Base-by-base conservation (phyloP, 108 stramenopile genomes). In the Poteriospumella lacustris region DNA sequence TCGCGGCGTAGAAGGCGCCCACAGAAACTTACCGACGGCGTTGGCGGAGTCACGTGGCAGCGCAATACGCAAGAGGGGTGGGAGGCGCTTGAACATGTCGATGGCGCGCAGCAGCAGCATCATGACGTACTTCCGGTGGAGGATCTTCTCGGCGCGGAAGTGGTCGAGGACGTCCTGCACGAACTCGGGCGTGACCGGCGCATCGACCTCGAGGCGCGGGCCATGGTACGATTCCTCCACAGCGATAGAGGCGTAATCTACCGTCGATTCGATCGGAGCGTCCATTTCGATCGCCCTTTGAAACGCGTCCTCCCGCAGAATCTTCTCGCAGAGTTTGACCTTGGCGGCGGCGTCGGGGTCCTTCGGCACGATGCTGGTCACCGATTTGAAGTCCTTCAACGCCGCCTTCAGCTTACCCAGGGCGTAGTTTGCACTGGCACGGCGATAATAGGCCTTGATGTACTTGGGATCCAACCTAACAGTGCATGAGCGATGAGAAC, bases 391-490 rank as follows among this genome's bases (percentile, higher is more conserved):
- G 72, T 94, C 96, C 84, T 92, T 96, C 38, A 90, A 84, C 24
- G 98, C 98, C 12, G 85, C 82, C 87, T 95, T 96, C 84, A 91
- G 90, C 68, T 95, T 91, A 12, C 90, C 91, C 73, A 99, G 88
- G 0, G 97, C 98, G 82, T 92, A 95, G 39, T 96, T 88, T 12
- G 98, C 96, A 29, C 92, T 89, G 5, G 93, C 98, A n/a, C 94
- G 81, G 0, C 98, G 89, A 79, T 99, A 99, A 76, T 96, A 97
- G 0, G 90, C 96, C 86, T 99, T 99, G 72, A 95, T 86, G 79
- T 97, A 99, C 0, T 68, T 62, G 1, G 91, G 86, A 83, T 97
- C 96, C n/a, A 94, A 73, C 43, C 79, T 81, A 83, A 64, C 3
- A 26, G 36, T 12, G 31, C 9, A 5, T 3, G 60, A 64, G 31